A percentile compares a stretch with the other conserved stretches of the same genome.
phyloP scores from a whole-genome alignment of 139 green algal species.

The Chlorella sp. region DNA sequence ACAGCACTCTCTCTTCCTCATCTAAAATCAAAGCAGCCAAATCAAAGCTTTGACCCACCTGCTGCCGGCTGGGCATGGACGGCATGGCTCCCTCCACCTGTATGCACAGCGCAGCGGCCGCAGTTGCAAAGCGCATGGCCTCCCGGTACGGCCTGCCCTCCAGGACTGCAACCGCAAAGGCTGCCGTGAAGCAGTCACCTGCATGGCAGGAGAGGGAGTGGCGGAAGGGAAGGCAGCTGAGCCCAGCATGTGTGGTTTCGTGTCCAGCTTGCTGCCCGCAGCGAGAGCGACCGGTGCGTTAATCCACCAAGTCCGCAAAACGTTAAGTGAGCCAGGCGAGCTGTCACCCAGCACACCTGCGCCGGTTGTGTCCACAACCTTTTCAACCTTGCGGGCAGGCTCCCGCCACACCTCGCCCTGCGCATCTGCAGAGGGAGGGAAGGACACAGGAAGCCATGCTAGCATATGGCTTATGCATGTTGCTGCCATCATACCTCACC shows the following conservation, averaged over 20 bases:
- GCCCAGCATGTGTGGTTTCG: too few relatives aligned
- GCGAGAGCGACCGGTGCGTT: too few relatives aligned
- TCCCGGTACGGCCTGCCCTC: conserved; percentile 1
- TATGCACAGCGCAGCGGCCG: conserved; percentile 26
- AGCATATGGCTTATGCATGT: too few relatives aligned
- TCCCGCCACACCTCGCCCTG: conserved; percentile 15
- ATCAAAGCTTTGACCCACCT: not conserved
- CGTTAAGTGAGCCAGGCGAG: too few relatives aligned
- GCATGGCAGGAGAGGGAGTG: not conserved
- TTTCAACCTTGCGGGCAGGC: not conserved
- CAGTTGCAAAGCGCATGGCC: conserved; percentile 25
- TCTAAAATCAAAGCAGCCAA: too few relatives aligned
- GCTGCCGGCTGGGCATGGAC: conserved; percentile 29
- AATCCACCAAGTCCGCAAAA: too few relatives aligned
- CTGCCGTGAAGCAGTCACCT: conserved; percentile 34
- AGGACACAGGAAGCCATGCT: too few relatives aligned
- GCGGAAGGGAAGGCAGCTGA: too few relatives aligned
- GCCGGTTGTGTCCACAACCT: conserved; percentile 15
- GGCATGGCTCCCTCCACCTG: conserved; percentile 29
- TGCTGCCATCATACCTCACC: too few relatives aligned
- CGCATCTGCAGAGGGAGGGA: not conserved
- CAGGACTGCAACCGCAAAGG: conserved; percentile 13
- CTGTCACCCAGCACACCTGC: not conserved
- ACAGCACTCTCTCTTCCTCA: not conserved
- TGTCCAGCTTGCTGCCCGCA: too few relatives aligned